Evolutionary conservation across 2,329 filamentous ascomycete genomes (phyloP).

Genomic region (Plectosphaerella sp.): DNA sequence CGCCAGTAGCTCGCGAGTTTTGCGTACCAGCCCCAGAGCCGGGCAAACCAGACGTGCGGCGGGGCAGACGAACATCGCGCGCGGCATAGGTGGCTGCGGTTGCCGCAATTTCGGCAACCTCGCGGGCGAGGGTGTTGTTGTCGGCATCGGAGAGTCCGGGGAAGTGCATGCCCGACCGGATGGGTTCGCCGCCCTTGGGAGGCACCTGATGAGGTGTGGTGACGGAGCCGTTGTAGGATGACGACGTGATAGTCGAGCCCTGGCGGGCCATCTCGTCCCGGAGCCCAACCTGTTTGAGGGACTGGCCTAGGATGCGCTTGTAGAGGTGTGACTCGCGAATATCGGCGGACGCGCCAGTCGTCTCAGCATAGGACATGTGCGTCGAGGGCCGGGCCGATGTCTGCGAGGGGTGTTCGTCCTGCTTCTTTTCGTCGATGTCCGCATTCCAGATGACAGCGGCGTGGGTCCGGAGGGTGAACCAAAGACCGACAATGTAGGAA

Average conservation of each 20-base stretch:
- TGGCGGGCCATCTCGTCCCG: constrained; percentile 39
- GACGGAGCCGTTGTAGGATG: constrained; percentile 35
- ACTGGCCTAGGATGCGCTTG: constrained; percentile 89
- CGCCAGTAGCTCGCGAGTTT: constrained; percentile 14
- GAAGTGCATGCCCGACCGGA: constrained; percentile 44
- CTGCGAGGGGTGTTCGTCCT: constrained; percentile 42
- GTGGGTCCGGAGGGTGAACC: constrained; percentile 94
- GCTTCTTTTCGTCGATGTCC: constrained; percentile 73
- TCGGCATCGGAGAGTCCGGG: constrained; percentile 77
- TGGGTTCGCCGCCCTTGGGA: constrained; percentile 50
- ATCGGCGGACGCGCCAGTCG: constrained; percentile 48
- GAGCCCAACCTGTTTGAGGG: constrained; percentile 77
- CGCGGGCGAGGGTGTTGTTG: constrained; percentile 74
- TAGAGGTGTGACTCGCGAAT: constrained; percentile 87
- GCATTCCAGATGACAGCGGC: constrained; percentile 96
- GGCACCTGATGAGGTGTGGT: constrained; percentile 71
- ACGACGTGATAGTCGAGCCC: constrained; percentile 28
- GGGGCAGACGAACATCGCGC: constrained; percentile 57
- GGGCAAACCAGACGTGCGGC: constrained; percentile 30
- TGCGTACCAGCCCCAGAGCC: no score
- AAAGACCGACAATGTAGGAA: constrained; percentile 87
- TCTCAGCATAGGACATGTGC: constrained; percentile 34
- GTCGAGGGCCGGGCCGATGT: constrained; percentile 28
- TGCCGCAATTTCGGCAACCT: constrained; percentile 89
- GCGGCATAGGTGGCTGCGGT: constrained; percentile 85